Base-by-base conservation (phyloP, 1,284 basidiomycete genomes). In the Schizopora paradoxa region DNA sequence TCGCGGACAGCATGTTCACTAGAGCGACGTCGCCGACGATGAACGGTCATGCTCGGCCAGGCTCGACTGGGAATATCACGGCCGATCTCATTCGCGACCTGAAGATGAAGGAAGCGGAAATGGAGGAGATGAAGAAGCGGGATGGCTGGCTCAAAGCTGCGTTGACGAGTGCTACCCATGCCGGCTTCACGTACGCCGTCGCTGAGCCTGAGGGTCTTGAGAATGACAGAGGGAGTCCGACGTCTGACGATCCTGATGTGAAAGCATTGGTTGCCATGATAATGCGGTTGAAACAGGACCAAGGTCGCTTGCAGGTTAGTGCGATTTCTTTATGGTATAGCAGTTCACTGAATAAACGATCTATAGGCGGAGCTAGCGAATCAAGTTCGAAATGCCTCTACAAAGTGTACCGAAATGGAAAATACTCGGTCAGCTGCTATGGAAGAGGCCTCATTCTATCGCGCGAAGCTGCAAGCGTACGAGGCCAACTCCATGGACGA, bases 401-500 rank as follows among this genome's bases (percentile, higher is more conserved):
- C 90, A 34, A 83, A 83, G 39, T 65, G 95, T 5, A 72, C 77
- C 11, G 90, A 93, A 52, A 84, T 88, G 1, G 91, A 97, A 54
- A 79, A 86, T 29, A 68, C 84, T 46, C 86, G 87, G 53, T 66
- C 75, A 4, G 84, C 80, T 40, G 95, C 96, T 1, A 66, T 91
- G 5, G 91, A 99, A 63, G 96, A 99, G 64, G 90, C 95, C 1
- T 91, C 94, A 1, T 99, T 90, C 68, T 97, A 93, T 64, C 91
- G 95, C 38, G 91, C 94, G 39, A 98, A 98, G 67, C 70, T 96
- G 8, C 76, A 82, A 3, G 92, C 95, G 0, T 68, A 91, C 48
- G 96, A 99, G 62, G 69, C 77, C 1, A 75, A 77, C 42, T 79
- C 80, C 14, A 72, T 79, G 5, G 65, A 67, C 5, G 91, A 96